Evolutionary conservation across 495 filamentous ascomycete genomes (phyloP).

Genomic region (Penicilliopsis zonata): DNA sequence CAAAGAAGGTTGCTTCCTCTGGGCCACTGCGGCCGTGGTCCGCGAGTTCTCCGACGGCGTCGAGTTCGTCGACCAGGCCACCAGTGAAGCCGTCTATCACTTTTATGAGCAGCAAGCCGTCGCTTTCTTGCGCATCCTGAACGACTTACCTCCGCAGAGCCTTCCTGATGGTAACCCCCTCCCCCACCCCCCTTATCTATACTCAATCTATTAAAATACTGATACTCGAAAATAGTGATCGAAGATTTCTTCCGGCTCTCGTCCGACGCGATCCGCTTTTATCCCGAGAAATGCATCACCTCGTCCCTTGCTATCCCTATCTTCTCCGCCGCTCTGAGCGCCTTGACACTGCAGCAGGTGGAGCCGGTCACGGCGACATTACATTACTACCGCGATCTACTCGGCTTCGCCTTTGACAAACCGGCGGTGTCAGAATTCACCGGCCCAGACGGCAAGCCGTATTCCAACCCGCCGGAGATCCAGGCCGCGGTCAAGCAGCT

Average conservation of each 20-base stretch:
- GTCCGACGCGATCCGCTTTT: conserved; percentile 83
- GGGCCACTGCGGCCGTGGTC: conserved; percentile 89
- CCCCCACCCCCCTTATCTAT: not conserved
- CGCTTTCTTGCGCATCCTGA: conserved; percentile 78
- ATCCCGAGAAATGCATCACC: conserved; percentile 66
- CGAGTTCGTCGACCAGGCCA: conserved; percentile 69
- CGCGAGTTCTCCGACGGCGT: conserved; percentile 88
- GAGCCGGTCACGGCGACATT: conserved; percentile 84
- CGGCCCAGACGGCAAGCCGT: conserved; percentile 24
- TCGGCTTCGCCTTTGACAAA: conserved; percentile 73
- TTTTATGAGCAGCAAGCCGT: conserved; percentile 91
- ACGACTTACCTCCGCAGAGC: conserved; percentile 73
- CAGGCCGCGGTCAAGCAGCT: conserved; percentile 60
- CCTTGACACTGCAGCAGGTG: conserved; percentile 76
- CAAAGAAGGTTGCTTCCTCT: conserved; percentile 91
- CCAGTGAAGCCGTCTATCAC: conserved; percentile 77
- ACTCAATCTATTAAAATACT: conserved; percentile 2
- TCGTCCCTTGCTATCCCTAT: conserved; percentile 69
- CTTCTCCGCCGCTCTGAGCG: conserved; percentile 74
- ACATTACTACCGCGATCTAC: conserved; percentile 86
- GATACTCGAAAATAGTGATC: conserved; percentile 71
- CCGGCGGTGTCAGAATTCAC: conserved; percentile 61
- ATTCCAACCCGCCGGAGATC: conserved; percentile 48
- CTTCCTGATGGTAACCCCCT: conserved; percentile 61
- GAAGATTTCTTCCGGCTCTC: conserved; percentile 96